These are phyloP conservation scores for Ormosia emarginata DNA, from an alignment of 306 rosid species.

Conservation along the genomic window DNA sequence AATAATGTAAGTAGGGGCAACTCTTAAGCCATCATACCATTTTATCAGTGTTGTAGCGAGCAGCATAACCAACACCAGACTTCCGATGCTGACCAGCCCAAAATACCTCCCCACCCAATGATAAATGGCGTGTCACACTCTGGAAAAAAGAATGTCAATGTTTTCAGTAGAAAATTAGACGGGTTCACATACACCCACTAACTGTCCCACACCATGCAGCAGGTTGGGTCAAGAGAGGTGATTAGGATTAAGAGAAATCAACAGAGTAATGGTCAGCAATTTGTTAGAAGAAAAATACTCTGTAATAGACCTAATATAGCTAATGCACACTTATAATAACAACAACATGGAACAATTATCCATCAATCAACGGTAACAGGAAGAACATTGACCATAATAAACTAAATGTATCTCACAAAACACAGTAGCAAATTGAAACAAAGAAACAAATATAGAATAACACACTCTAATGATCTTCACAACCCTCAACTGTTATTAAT, in stretches of 20 bases:
- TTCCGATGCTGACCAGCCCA: slow-evolving; percentile 99
- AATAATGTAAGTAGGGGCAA: neutral
- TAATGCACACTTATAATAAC: neutral
- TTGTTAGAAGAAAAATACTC: neutral
- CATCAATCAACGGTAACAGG: neutral
- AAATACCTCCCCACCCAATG: slow-evolving; percentile 97
- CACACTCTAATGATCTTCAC: neutral
- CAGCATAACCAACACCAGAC: slow-evolving; percentile 94
- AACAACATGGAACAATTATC: neutral
- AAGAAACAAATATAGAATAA: neutral
- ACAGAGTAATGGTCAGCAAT: neutral
- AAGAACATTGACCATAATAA: neutral
- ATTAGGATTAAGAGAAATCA: neutral
- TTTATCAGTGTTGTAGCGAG: slow-evolving; percentile 90
- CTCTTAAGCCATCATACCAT: slow-evolving; percentile 49
- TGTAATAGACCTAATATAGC: neutral
- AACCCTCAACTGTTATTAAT: neutral
- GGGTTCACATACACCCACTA: neutral
- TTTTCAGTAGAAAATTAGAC: slow-evolving; percentile 14
- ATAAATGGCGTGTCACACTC: slow-evolving; percentile 77
- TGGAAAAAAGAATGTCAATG: slow-evolving; percentile 20
- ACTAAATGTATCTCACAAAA: neutral
- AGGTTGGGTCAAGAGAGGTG: neutral
- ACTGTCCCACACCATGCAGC: neutral
- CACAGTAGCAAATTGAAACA: neutral